Percentiles rank a stretch among this genome's conserved stretches.
Conservation (phyloP, 768 basidiomycete genomes). For the Asterophora parasitica region DNA sequence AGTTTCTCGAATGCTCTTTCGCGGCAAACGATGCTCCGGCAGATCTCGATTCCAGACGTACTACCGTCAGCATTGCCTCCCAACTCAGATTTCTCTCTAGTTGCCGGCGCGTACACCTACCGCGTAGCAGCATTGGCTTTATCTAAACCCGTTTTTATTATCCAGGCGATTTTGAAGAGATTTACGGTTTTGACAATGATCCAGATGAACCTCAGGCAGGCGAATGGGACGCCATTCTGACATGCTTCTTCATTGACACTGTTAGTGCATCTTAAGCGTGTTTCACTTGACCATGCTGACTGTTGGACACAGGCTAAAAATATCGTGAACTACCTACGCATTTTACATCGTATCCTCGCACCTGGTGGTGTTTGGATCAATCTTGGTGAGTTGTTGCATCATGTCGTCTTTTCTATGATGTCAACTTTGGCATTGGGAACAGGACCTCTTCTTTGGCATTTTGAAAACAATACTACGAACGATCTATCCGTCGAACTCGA, state of each 20-base stretch:
- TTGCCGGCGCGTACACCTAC: constrained; percentile 57
- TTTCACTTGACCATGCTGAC: background rate
- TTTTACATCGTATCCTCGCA: constrained; percentile 76
- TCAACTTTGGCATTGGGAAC: background rate
- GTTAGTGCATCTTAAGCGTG: constrained; percentile 35
- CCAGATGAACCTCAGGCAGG: constrained; percentile 65
- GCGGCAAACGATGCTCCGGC: constrained; percentile 55
- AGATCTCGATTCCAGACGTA: constrained; percentile 79
- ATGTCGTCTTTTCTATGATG: background rate
- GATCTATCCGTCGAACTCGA: constrained; percentile 85
- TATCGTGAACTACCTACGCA: constrained; percentile 84
- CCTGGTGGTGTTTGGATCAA: constrained; percentile 93
- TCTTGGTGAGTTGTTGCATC: constrained; percentile 47
- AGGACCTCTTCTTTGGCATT: constrained; percentile 97
- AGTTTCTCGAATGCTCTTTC: constrained; percentile 81
- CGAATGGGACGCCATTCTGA: constrained; percentile 84
- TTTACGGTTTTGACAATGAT: constrained; percentile 63
- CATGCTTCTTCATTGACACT: constrained; percentile 97
- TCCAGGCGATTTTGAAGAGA: constrained; percentile 87
- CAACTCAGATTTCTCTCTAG: constrained; percentile 71
- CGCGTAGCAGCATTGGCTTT: background rate
- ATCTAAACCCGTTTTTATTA: background rate
- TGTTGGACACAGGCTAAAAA: constrained; percentile 70
- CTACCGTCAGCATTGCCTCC: constrained; percentile 66
- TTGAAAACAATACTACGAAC: constrained; percentile 79